These are phyloP conservation scores for Aspergillus sp. DNA, from an alignment of 2,329 filamentous ascomycete genomes.

Conservation along the genomic window DNA sequence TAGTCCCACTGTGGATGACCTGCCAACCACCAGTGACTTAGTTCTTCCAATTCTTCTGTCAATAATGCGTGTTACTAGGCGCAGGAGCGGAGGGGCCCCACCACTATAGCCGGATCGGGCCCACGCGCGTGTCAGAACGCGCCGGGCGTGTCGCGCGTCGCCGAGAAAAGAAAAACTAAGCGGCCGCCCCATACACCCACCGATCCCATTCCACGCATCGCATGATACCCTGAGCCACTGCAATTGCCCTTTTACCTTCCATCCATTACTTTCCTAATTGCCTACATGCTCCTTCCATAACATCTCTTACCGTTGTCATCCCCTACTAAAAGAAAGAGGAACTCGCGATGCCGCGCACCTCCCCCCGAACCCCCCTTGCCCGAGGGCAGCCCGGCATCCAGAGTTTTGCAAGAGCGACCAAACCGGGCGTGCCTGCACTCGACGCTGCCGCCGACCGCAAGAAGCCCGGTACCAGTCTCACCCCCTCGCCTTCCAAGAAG, in stretches of 20 bases:
- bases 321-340: constrained; percentile 8
- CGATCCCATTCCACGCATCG: neutral
- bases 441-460: constrained; percentile 23
- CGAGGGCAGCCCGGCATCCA: constrained; percentile 40
- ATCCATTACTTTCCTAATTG: constrained; percentile 7
- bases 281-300: constrained; percentile 10
- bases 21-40: too few species aligned
- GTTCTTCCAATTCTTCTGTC: neutral
- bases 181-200: neutral
- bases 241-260: constrained; percentile 5
- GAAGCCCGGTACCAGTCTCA: constrained; percentile 27
- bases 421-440: constrained; percentile 29
- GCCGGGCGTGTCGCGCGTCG: constrained; percentile 17
- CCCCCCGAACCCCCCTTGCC: constrained; percentile 30
- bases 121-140: constrained; percentile 14
- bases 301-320: constrained; percentile 6
- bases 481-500: constrained; percentile 39
- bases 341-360: constrained; percentile 31
- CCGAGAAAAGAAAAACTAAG: constrained; percentile 7
- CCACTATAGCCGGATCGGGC: constrained; percentile 14
- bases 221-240: constrained; percentile 6
- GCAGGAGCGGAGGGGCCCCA: neutral
- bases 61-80: neutral
- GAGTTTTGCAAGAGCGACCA: constrained; percentile 44
- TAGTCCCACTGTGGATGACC: too few species aligned